phyloP scores from a whole-genome alignment of 1,139 yeast species.

The Taiozyma sp. region DNA sequence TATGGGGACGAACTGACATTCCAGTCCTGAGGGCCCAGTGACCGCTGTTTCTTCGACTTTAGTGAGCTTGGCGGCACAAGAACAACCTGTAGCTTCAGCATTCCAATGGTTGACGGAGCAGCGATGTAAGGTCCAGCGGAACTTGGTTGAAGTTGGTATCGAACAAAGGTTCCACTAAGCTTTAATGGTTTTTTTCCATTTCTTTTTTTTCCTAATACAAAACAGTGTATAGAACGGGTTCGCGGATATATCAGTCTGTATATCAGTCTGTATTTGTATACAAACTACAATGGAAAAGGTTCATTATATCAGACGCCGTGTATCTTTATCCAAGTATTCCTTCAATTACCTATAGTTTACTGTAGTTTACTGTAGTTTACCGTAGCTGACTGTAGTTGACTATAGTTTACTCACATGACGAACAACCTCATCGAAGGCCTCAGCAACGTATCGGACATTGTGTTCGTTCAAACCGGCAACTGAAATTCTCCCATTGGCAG shows the following conservation, averaged over 20 bases:
- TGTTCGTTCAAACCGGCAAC: slow-evolving; percentile 87
- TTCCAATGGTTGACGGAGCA: slow-evolving; percentile 7
- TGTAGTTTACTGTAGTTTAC: slow-evolving; percentile 15
- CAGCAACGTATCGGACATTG: slow-evolving; percentile 78
- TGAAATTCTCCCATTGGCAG: slow-evolving; percentile 85
- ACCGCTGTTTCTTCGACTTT: slow-evolving; percentile 8
- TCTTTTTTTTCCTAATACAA: not conserved
- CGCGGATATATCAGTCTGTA: no score
- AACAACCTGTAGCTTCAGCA: slow-evolving; percentile 37
- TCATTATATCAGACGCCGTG: no score
- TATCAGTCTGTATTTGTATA: no score
- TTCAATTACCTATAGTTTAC: slow-evolving; percentile 6
- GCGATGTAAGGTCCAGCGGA: not conserved
- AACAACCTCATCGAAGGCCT: slow-evolving; percentile 79
- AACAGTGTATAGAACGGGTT: no score
- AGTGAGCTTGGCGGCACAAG: slow-evolving; percentile 34
- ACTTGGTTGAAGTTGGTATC: not conserved
- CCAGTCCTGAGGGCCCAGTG: not conserved
- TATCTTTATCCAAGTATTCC: no score
- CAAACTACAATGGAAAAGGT: no score
- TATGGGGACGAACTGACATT: slow-evolving; percentile 15
- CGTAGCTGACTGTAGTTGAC: no score
- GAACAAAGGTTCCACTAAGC: not conserved
- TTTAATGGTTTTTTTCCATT: not conserved
- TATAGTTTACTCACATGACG: slow-evolving; percentile 30